A percentile compares a stretch with the other conserved stretches of the same genome.
phyloP scores from a whole-genome alignment of 2,329 filamentous ascomycete species.

The Falciphora oryzae region DNA sequence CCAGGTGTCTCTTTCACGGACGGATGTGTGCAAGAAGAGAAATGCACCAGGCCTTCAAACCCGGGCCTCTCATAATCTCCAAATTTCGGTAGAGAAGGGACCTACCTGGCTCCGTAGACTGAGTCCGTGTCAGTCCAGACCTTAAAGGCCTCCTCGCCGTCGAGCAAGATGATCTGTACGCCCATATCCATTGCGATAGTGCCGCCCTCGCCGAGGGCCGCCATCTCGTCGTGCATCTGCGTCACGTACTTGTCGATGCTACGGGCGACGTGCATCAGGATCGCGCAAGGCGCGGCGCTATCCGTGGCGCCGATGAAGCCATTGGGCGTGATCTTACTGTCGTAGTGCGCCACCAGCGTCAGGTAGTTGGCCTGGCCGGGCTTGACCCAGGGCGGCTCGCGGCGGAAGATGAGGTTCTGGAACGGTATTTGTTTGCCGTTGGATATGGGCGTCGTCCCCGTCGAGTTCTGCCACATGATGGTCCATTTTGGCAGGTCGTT shows the following conservation, averaged over 20 bases:
- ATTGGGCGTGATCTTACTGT: constrained; percentile 64
- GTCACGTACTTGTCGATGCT: constrained; percentile 66
- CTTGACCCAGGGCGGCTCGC: constrained; percentile 71
- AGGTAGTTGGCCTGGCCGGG: constrained; percentile 66
- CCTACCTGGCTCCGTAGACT: constrained; percentile 67
- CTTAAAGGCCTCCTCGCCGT: constrained; percentile 77
- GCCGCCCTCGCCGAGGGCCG: constrained; percentile 45
- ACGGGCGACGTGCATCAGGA: constrained; percentile 71
- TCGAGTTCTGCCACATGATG: constrained; percentile 69
- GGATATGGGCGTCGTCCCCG: constrained; percentile 61
- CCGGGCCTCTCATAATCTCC: too few relatives aligned
- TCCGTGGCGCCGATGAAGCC: constrained; percentile 83
- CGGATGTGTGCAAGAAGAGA: background rate
- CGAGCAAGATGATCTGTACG: constrained; percentile 72
- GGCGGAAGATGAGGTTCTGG: constrained; percentile 67
- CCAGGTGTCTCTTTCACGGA: background rate
- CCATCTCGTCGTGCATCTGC: constrained; percentile 67
- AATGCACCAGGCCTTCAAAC: too few relatives aligned
- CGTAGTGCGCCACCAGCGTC: constrained; percentile 79
- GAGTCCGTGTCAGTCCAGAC: constrained; percentile 68
- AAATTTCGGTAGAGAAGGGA: background rate
- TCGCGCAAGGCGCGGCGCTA: constrained; percentile 77
- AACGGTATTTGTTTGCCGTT: constrained; percentile 62
- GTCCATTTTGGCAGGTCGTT: constrained; percentile 63
- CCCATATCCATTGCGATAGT: constrained; percentile 63